Base-by-base conservation (phyloP, 2,329 filamentous ascomycete genomes). In the Scedosporium apiospermum region DNA sequence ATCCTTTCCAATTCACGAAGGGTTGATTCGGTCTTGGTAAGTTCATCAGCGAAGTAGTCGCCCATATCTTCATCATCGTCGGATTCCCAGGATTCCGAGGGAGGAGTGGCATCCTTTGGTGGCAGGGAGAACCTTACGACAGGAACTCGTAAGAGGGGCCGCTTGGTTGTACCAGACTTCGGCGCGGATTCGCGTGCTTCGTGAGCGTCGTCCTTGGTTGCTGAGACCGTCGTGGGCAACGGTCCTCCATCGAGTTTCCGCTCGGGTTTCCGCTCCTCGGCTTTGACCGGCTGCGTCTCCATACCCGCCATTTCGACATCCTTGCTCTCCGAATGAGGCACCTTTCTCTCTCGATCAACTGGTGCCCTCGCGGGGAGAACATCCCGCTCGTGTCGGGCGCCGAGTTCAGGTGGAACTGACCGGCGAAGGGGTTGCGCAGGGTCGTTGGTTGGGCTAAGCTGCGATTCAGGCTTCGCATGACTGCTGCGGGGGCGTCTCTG, bases 1-100 rank as follows among this genome's bases (percentile, higher is more conserved):
- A 77, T 67, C 64, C 74, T 68, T 63, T 75, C 68, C 6, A 84
- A 69, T 59, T 77, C 79, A 63, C 76, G 75, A 34, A 86, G 67
- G 62, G 82, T 77, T 0, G 72, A 72, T 64, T 84, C 78, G 1
- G 78, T 76, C 68, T 84, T 81, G 51, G 74, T 70, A 44, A 85
- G 83, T 66, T 84, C 75, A 61, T 75, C 74, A 61, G 80, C 76
- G 61, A 86, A 83, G 64, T 82, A 82, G 60, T 83, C 81, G 18
- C 78, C 82, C 74, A 85, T 81, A 55, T 83, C 80, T 58, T 85
- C 83, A 63, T 86, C 83, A 53, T 85, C 64, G 62, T 85, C 82
- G 0, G 81, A 83, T 57, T 81, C 80, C 61, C 62, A 41, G 42
- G 60, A 53, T n/a, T 73, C 65, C 10, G 74, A 63, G 10, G 67